Evolutionary conservation across 2,329 filamentous ascomycete genomes (phyloP).

Genomic region (Fusarium sp.): DNA sequence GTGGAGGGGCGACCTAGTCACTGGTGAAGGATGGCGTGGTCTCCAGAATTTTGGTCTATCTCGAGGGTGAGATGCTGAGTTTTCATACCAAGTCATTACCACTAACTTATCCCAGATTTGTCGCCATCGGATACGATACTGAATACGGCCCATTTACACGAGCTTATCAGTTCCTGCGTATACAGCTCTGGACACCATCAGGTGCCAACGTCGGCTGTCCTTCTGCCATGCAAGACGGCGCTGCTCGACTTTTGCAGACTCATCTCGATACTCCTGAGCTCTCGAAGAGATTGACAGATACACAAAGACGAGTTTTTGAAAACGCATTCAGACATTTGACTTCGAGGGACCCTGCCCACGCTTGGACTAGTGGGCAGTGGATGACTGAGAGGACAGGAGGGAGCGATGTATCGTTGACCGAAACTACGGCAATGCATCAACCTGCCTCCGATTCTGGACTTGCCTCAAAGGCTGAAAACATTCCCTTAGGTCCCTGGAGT

Average conservation of each 20-base stretch:
- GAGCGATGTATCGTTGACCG: slow-evolving; percentile 75
- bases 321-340: slow-evolving; percentile 66
- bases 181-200: slow-evolving; percentile 70
- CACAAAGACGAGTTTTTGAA: slow-evolving; percentile 60
- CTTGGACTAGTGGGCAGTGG: slow-evolving; percentile 82
- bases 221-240: slow-evolving; percentile 75
- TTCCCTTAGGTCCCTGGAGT: slow-evolving; percentile 67
- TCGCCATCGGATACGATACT: slow-evolving; percentile 71
- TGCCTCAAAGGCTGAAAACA: slow-evolving; percentile 37
- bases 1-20: slow-evolving; percentile 69
- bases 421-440: slow-evolving; percentile 66
- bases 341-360: slow-evolving; percentile 60
- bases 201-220: slow-evolving; percentile 73
- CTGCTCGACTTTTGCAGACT: slow-evolving; percentile 62
- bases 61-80: slow-evolving; percentile 58
- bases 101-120: slow-evolving; percentile 54
- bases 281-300: slow-evolving; percentile 42
- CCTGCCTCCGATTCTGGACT: slow-evolving; percentile 6
- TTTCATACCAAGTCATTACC: neutral
- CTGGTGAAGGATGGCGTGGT: slow-evolving; percentile 74
- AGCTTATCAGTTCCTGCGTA: slow-evolving; percentile 68
- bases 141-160: slow-evolving; percentile 64
- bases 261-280: slow-evolving; percentile 55
- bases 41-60: slow-evolving; percentile 70
- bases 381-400: slow-evolving; percentile 80